Base-by-base conservation (phyloP, 352 stramenopile genomes). In the Lagenidium giganteum region DNA sequence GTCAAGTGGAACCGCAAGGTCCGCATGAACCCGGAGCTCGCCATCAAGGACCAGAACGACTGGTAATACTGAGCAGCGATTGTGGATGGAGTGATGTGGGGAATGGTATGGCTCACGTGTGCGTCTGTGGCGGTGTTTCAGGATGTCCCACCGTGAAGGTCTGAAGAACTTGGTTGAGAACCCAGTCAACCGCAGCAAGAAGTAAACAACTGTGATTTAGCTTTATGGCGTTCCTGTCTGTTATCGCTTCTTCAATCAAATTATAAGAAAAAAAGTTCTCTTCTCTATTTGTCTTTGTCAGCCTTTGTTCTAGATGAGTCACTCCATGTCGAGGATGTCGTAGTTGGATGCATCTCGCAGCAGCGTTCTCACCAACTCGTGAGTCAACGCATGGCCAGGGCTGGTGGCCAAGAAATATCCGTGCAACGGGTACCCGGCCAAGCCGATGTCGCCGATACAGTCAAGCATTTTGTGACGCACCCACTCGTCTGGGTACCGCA, bases 391-490 rank as follows among this genome's bases (percentile, higher is more conserved):
- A 38, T 88, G 76, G 5, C 76, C 76, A 9, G 76, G 76, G 44
- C 68, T 82, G 24, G 75, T 85, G 6, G 70, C 64, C 30, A 83
- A 64, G 40, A 86, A 89, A 42, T 78, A 79, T 16, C 71, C 73
- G 40, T 87, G 69, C 11, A 89, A 28, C 1, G 77, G 71, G 26
- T 73, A 32, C 1, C 74, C 74, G 0, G 69, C 64, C 5, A 89
- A 57, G 0, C 58, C 67, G 5, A 89, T 43, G 41, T 89, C 77
- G 14, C 77, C 77, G 22, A 87, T 65, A 30, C 71, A 86, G 44
- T 89, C 77, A 27, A 89, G 58, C 54, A 84, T 53, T 48, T 89
- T 89, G 58, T 89, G 77, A 2, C 73, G 70, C 22, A 52, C 51
- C 77, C 77, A 89, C 50, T 89, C 74, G 45, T 86, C 67, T 27